phyloP scores from a whole-genome alignment of 2,329 filamentous ascomycete genomes.

The Grosmannia huntii region DNA sequence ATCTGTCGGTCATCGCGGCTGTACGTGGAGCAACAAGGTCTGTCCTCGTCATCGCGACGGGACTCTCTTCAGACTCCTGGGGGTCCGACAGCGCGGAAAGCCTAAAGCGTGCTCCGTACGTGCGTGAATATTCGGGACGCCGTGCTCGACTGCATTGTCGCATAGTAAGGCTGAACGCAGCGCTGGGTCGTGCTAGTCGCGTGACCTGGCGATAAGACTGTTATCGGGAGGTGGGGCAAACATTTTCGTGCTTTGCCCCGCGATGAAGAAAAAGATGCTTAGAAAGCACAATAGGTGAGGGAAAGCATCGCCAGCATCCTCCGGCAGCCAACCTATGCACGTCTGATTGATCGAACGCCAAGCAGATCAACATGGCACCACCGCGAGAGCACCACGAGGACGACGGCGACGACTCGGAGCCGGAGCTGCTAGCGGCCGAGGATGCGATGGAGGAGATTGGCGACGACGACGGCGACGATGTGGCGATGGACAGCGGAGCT shows the following conservation, averaged over 20 bases:
- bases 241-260: neutral
- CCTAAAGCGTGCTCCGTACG: too few species aligned
- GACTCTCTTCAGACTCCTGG: too few species aligned
- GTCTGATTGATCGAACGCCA: neutral
- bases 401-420: constrained; percentile 39
- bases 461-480: constrained; percentile 43
- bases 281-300: neutral
- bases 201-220: neutral
- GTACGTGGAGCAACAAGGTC: too few species aligned
- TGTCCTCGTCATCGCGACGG: too few species aligned
- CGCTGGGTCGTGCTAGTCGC: neutral
- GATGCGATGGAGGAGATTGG: constrained; percentile 70
- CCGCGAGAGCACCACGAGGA: constrained; percentile 23
- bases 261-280: neutral
- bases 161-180: neutral
- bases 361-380: neutral
- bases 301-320: neutral
- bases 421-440: constrained; percentile 61
- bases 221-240: neutral
- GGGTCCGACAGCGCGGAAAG: too few species aligned
- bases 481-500: constrained; percentile 16
- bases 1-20: too few species aligned
- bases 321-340: too few species aligned
- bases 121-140: neutral
- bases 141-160: neutral